Evolutionary conservation across 1,284 basidiomycete species (phyloP).

Genomic region (Kwoniella shivajii): DNA sequence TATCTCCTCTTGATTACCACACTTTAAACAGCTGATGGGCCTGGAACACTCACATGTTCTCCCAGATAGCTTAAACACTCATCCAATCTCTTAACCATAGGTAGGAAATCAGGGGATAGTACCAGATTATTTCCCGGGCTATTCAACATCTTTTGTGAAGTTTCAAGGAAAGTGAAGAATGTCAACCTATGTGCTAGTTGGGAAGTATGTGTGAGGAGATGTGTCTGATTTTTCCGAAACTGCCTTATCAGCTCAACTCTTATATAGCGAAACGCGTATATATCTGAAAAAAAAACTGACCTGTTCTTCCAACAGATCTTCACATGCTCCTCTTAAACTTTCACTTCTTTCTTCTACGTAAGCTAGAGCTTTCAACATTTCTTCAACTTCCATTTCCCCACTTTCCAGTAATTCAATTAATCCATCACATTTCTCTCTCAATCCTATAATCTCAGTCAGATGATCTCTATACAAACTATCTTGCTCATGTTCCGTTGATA

Average conservation of each 20-base stretch:
- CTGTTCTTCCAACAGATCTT: conserved; percentile 80
- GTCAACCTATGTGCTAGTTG: conserved; percentile 76
- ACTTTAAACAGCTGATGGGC: neutral
- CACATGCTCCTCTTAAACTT: conserved; percentile 85
- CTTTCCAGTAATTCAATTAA: conserved; percentile 69
- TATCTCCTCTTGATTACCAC: too few species aligned
- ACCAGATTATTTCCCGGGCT: conserved; percentile 88
- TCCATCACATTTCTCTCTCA: conserved; percentile 72
- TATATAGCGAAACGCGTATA: too few species aligned
- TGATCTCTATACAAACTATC: conserved; percentile 86
- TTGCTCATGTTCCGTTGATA: conserved; percentile 84
- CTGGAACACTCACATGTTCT: conserved; percentile 66
- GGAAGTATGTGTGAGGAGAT: conserved; percentile 72
- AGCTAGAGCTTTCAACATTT: conserved; percentile 78
- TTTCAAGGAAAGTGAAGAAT: conserved; percentile 89
- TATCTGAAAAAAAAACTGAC: conserved; percentile 52
- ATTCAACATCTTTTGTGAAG: conserved; percentile 85
- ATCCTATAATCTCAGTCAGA: conserved; percentile 69
- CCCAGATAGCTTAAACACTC: conserved; percentile 87
- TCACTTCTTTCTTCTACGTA: conserved; percentile 85
- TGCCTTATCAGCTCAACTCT: conserved; percentile 33
- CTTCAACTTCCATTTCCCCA: conserved; percentile 70
- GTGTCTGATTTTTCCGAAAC: conserved; percentile 53
- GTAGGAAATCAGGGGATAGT: conserved; percentile 81
- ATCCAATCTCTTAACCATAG: conserved; percentile 90